Base-by-base conservation (phyloP, 2,329 filamentous ascomycete species). In the Trichophyton benhamiae region DNA sequence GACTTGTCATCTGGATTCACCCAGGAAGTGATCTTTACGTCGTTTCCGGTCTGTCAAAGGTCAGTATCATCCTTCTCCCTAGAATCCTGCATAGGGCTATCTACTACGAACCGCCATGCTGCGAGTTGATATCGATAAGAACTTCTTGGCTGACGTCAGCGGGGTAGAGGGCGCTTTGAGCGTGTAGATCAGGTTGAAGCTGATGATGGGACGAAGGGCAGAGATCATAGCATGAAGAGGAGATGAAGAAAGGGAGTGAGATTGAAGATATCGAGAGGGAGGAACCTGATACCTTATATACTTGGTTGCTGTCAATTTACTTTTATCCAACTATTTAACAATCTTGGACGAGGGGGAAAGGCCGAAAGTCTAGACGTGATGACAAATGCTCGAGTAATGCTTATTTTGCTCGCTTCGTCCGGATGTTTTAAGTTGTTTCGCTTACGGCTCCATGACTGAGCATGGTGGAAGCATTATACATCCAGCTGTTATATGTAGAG, bases 1-100 rank as follows among this genome's bases (percentile, higher is more conserved):
- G 84, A 83, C 71, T 84, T 88, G 78, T 94, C 89, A 68, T 80
- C 80, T 53, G 83, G 86, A 65, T 84, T 80, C 59, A 94, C 90
- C 90, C 90, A 96, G 69, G 92, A 84, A 53, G 90, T 91, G 72
- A 95, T 89, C 61, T 82, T 63, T 57, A 63, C 41, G 30, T 61
- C 61, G 38, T 62, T 83, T 62, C 68, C 68, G 46, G 73, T 66
- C 58, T 61, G 25, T 59, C 4, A 3, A 60, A 38, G 9, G 27
- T 59, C 30, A 63, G 38, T 38, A 13, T 9, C 27, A 7, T 7
- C 27, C 27, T 30, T 30, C 27, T 30, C 6, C 27, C 27, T 41
- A 17, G 11, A 0, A 62, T 60, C 17, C 25, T 55, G 33, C 33
- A 0, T 38, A 30, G 27, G 27, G 27, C 27, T 6, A 4, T 38